Conservation (phyloP, 805 yeast genomes). For the Spathaspora gorwiae region DNA sequence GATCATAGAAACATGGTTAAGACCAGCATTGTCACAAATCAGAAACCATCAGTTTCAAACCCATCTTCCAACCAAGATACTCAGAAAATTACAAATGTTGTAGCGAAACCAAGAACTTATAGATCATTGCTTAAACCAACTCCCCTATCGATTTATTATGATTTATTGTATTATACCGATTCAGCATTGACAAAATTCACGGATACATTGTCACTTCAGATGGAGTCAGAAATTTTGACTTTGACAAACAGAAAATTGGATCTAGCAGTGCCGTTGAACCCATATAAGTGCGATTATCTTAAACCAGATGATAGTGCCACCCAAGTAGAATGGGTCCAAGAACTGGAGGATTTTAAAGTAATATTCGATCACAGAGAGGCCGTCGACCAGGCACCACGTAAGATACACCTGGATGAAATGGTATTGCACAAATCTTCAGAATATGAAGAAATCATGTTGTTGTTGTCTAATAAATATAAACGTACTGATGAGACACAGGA, state of each 20-base stretch:
- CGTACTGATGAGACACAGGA: conserved; percentile 35
- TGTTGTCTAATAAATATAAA: conserved; percentile 36
- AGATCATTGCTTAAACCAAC: conserved; percentile 78
- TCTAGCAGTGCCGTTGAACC: conserved; percentile 68
- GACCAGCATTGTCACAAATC: conserved; percentile 1
- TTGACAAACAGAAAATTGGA: conserved; percentile 75
- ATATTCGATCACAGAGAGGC: conserved; percentile 29
- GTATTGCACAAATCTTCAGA: conserved; percentile 66
- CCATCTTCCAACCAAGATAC: not conserved
- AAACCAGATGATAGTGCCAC: conserved; percentile 49
- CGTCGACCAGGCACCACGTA: conserved; percentile 26
- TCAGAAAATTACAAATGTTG: conserved; percentile 8
- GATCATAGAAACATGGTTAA: conserved; percentile 65
- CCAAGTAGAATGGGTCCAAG: conserved; percentile 38
- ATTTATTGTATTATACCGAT: conserved; percentile 79
- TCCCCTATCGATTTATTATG: conserved; percentile 76
- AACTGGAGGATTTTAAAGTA: conserved; percentile 27
- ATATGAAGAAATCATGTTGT: conserved; percentile 82
- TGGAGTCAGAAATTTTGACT: conserved; percentile 84
- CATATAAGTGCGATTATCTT: conserved; percentile 46
- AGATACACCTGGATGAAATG: conserved; percentile 39
- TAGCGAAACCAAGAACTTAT: conserved; percentile 62
- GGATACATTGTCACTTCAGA: conserved; percentile 70
- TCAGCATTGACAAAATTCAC: conserved; percentile 66
- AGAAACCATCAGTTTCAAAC: not conserved